Base-by-base conservation (phyloP, 2,329 filamentous ascomycete species). In the Claviceps spartinae region DNA sequence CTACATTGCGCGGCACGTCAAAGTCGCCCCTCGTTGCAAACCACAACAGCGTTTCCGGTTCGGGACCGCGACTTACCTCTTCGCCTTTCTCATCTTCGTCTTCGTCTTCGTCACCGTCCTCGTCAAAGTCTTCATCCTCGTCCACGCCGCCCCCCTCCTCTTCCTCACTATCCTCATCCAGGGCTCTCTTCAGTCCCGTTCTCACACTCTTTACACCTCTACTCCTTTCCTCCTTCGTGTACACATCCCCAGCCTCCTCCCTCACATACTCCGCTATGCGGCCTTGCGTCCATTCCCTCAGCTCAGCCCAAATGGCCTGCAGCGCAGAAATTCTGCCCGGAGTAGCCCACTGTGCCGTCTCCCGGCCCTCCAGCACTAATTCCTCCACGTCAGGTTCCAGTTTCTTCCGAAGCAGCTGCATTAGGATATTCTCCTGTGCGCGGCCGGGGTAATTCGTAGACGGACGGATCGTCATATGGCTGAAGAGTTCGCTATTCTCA, bases 371-470 rank as follows among this genome's bases (percentile, higher is more conserved):
- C 22, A 81, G 77, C 26, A 91, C 81, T 69, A 84, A 83, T 52
- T 82, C 80, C 63, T 90, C 86, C 18, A 89, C 82, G 24, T 79
- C 75, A 0, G 87, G 86, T 58, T 93, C 88, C 48, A 89, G 76
- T 64, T 93, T 93, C 68, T 93, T 94, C 41, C 88, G 83, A 36
- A 94, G 72, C 2, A 95, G 73, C 59, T 84, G 79, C 26, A 78
- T 74, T 1, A 91, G 74, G 4, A 87, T 73, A 48, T 66, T 69
- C 64, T 85, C 80, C 54, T 87, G 81, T 5, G 77, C 83, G 59
- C 77, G 82, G 40, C 80, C 84, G 4, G 81, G 88, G 67, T 79
- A 93, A 64, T 82, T 82, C 2, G 87, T 85, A 13, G 83, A 81
- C 0, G 88, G 88, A 62, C 86, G 88, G 22, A 86, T 78, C 56